Percentiles rank a stretch among this genome's conserved stretches.
These are phyloP conservation scores for Bombardia bombarda DNA, from an alignment of 495 filamentous ascomycete genomes.

Conservation along the genomic window DNA sequence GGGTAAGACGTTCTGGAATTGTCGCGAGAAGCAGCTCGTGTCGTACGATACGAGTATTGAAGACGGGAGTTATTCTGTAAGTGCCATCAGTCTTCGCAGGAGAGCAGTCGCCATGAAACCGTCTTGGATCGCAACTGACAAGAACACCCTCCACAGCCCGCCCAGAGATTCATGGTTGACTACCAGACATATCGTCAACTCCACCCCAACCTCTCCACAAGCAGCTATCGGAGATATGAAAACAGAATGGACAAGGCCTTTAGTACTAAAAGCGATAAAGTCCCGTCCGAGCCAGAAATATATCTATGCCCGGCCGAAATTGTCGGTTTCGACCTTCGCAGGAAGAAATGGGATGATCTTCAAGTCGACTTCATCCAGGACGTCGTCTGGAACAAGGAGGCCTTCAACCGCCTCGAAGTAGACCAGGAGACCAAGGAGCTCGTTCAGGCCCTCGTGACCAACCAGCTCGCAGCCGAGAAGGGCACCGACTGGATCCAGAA, in stretches of 20 bases:
- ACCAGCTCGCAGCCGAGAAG: slow-evolving; percentile 17
- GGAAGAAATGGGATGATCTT: slow-evolving; percentile 7
- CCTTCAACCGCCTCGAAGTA: slow-evolving; percentile 47
- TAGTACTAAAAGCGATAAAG: not conserved
- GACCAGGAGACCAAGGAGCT: slow-evolving; percentile 40
- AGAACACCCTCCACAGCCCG: too few relatives aligned
- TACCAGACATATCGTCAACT: not conserved
- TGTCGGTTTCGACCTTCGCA: not conserved
- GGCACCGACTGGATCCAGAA: slow-evolving; percentile 33
- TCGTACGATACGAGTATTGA: not conserved
- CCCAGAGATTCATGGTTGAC: not conserved
- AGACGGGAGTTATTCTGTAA: not conserved
- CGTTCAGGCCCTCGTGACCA: slow-evolving; percentile 37
- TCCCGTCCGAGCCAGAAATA: not conserved
- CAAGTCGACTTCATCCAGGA: slow-evolving; percentile 11
- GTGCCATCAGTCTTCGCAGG: not conserved
- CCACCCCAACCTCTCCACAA: not conserved
- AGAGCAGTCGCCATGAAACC: not conserved
- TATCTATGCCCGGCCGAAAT: not conserved
- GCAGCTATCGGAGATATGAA: not conserved
- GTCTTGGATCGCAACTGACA: not conserved
- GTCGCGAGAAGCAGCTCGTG: not conserved
- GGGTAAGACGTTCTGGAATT: not conserved
- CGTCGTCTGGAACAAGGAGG: slow-evolving; percentile 41
- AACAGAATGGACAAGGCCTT: not conserved